A percentile compares a stretch with the other conserved stretches of the same genome.
Conservation (phyloP, 163 green algal genomes). For the Scenedesmus sp. region DNA sequence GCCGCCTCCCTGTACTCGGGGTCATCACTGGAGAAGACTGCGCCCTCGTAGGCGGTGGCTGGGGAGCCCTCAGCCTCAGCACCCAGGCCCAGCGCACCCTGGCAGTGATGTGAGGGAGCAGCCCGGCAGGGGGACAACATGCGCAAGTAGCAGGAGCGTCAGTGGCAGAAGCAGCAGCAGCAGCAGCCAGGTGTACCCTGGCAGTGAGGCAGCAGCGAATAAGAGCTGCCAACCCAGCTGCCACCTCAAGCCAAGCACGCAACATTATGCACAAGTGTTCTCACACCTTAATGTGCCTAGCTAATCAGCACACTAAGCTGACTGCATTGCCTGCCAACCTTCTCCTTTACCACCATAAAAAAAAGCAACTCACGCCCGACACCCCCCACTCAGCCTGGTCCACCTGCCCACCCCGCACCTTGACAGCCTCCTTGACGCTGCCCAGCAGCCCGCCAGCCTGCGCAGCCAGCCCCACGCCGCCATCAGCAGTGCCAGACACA, state of each 20-base stretch:
- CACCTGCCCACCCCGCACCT: not conserved
- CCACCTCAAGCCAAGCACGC: too few species aligned
- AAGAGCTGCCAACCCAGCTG: too few species aligned
- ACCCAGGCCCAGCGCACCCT: slow-evolving; percentile 33
- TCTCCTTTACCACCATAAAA: too few species aligned
- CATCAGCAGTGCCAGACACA: not conserved
- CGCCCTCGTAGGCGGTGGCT: slow-evolving; percentile 35
- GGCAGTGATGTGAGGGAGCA: not conserved
- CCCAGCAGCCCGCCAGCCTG: not conserved
- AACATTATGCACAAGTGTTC: too few species aligned
- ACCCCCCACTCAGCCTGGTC: not conserved
- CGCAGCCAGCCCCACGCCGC: not conserved
- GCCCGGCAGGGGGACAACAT: not conserved
- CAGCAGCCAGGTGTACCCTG: not conserved
- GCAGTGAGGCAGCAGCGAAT: not conserved
- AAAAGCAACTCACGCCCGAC: not conserved
- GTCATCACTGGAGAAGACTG: slow-evolving; percentile 39
- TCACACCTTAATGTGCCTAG: too few species aligned
- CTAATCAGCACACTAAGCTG: too few species aligned
- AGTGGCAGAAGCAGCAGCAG: not conserved
- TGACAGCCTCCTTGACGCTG: slow-evolving; percentile 32
- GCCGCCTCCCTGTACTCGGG: slow-evolving; percentile 21
- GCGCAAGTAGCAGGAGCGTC: not conserved
- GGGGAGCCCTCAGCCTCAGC: not conserved
- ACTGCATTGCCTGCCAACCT: too few species aligned